Evolutionary conservation across 139 green algal genomes (phyloP), one percentile per base, ranked within the genome.

Genomic region (Nannochloris sp.): DNA sequence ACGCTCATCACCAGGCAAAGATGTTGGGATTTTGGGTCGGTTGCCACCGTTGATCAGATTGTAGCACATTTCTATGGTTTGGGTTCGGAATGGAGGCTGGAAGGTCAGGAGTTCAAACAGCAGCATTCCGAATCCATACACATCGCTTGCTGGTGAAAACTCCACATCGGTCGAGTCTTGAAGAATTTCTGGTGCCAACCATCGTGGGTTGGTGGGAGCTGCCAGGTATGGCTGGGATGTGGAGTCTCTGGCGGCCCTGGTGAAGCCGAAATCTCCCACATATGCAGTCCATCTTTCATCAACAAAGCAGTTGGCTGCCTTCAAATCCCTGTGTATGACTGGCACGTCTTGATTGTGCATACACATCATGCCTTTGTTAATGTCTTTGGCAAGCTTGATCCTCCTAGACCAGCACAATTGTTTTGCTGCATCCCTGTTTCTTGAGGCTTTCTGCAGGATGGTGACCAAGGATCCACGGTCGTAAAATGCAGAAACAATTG

Each of bases 81-180:
- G 34, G 8, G 34, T 40, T 43, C 15, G 14, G 11, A 18, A 66
- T 43, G 60, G 60, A 14, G 16, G 15, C 36, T 44, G 31, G 15
- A 23, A 66, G 16, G 24, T 57, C 12, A 66, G 60, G 12, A 66
- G 18, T 40, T 66, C 60, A 37, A 21, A 66, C 10, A 66, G n/a
- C 12, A 66, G 14, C 34, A 66, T 66, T 44, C 46, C 60, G 56
- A 66, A 66, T 66, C 34, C 23, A 66, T 66, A 66, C 3, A 66
- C n/a, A 57, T 66, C 60, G 40, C 31, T 66, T 37, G 25, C 31
- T 58, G 12, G 21, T 40, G 36, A 55, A 19, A 24, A 54, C n/a
- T 19, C 14, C 24, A 21, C 24, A 44, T 19, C 14, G 0, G 51
- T 40, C 19, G 43, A 31, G 34, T 40, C 34, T 40, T 40, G 34